phyloP scores from a whole-genome alignment of 139 green algal genomes.

The Pleodorina starrii region DNA sequence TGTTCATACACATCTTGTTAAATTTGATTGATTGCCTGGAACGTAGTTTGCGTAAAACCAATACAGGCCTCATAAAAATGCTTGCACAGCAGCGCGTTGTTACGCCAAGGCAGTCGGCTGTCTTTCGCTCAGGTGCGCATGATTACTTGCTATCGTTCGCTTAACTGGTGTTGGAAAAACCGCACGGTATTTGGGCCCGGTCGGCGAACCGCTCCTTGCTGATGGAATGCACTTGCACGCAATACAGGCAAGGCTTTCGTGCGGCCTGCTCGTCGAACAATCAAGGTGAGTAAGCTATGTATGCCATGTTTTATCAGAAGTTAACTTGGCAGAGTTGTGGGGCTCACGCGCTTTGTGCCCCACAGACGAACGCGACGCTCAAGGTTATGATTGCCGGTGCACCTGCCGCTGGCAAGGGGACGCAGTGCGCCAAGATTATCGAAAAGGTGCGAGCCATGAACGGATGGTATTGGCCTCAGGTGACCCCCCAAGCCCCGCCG shows the following conservation, averaged over 20 bases:
- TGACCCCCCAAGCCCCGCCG: neutral
- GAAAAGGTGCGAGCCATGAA: conserved; percentile 74
- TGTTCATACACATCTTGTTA: too few relatives aligned
- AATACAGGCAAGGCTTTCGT: conserved; percentile 27
- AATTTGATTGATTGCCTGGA: neutral
- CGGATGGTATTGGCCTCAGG: neutral
- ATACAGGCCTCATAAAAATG: neutral
- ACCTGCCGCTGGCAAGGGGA: conserved; percentile 97
- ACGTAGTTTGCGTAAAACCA: neutral
- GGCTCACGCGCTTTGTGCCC: neutral
- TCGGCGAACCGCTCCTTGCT: neutral
- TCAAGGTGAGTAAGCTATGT: too few relatives aligned
- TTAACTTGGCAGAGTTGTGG: neutral
- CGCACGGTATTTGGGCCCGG: too few relatives aligned
- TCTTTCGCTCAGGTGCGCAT: neutral
- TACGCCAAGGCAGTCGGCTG: neutral
- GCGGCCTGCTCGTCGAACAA: conserved; percentile 10
- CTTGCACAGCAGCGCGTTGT: conserved; percentile 7
- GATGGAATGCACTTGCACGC: conserved; percentile 15
- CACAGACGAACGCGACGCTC: conserved; percentile 54
- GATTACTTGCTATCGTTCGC: too few relatives aligned
- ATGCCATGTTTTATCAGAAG: neutral
- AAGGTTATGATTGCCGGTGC: conserved; percentile 96
- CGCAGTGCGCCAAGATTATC: conserved; percentile 94
- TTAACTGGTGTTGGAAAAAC: too few relatives aligned